Base-by-base conservation (phyloP, 2,329 filamentous ascomycete species). In the Fusarium agapanthi region DNA sequence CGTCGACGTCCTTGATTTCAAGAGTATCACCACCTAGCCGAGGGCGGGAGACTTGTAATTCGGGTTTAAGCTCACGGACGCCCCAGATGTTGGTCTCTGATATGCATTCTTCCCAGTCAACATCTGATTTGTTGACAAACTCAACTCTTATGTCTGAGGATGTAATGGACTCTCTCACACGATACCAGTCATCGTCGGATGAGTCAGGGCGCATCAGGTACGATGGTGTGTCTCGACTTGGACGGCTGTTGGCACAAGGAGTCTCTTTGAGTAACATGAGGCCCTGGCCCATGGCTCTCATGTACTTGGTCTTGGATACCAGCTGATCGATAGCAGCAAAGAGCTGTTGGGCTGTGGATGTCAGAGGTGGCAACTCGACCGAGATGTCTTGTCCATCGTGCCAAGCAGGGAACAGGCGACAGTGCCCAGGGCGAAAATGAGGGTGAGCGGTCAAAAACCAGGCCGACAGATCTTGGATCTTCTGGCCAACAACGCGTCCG, bases 71-170 rank as follows among this genome's bases (percentile, higher is more conserved):
- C 12, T 40, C 37, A 24, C 71, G 56, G 6, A 66, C 24, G 6
- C 78, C 78, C 78, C 78, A 80, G 24, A 66, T 30, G 32, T 75
- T 77, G 35, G 50, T 61, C 22, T 60, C 61, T 6, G 70, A 26
- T 35, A 78, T 68, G 4, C 38, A 57, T 16, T 22, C 16, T 9
- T 53, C 26, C 78, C 78, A 80, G 34, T 76, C 66, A 10, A 53
- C 62, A 4, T 61, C 47, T 3, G 16, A 22, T 14, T 59, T 43
- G 10, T 57, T 47, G 11, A 65, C 35, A 32, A 80, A 35, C 1
- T 50, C 43, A 7, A 76, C 59, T 3, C 32, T 51, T 4, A 74
- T 61, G 2, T 47, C 30, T 11, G 65, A 61, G 5, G 72, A 65
- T 4, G 67, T 66, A 24, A 80, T 76, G 11, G 59, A 69, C 4